These are phyloP conservation scores for Plectosphaerella sp. DNA, from an alignment of 2,329 filamentous ascomycete genomes.

Conservation along the genomic window DNA sequence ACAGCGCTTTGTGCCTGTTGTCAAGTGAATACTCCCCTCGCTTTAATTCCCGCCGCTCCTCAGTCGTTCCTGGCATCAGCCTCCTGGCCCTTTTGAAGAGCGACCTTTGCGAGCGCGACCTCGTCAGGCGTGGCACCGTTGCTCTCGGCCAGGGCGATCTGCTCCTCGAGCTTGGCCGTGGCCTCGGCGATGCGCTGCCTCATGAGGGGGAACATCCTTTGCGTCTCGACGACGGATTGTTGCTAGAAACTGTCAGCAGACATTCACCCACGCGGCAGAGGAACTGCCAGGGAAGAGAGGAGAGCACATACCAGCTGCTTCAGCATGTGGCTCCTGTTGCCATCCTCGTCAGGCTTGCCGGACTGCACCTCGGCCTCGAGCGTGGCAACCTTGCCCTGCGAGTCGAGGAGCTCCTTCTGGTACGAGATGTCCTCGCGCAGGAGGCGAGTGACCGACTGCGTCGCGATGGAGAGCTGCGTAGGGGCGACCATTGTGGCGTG, in stretches of 20 bases:
- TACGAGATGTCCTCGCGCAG: conserved; percentile 91
- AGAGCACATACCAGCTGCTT: conserved; percentile 72
- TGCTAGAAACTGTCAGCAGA: conserved; percentile 42
- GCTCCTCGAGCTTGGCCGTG: conserved; percentile 67
- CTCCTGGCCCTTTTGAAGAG: conserved; percentile 44
- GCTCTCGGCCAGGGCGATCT: conserved; percentile 62
- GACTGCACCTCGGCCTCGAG: conserved; percentile 56
- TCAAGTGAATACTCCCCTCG: not conserved
- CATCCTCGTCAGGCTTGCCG: conserved; percentile 52
- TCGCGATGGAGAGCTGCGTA: conserved; percentile 72
- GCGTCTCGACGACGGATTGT: conserved; percentile 81
- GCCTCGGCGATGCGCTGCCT: conserved; percentile 67
- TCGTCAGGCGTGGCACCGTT: conserved; percentile 42
- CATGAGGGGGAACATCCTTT: conserved; percentile 72
- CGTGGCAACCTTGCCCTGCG: conserved; percentile 66
- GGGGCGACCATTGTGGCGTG: conserved; percentile 64
- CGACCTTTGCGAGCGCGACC: conserved; percentile 50
- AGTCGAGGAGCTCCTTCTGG: conserved; percentile 75
- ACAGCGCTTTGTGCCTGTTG: not conserved
- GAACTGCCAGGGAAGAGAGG: not conserved
- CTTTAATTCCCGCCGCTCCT: not conserved
- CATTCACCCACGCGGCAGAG: not conserved
- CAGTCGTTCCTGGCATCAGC: conserved; percentile 10
- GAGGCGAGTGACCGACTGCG: conserved; percentile 73
- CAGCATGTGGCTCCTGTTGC: conserved; percentile 73